Base-by-base conservation (phyloP, 2,329 filamentous ascomycete species). In the Penicillium sp. region DNA sequence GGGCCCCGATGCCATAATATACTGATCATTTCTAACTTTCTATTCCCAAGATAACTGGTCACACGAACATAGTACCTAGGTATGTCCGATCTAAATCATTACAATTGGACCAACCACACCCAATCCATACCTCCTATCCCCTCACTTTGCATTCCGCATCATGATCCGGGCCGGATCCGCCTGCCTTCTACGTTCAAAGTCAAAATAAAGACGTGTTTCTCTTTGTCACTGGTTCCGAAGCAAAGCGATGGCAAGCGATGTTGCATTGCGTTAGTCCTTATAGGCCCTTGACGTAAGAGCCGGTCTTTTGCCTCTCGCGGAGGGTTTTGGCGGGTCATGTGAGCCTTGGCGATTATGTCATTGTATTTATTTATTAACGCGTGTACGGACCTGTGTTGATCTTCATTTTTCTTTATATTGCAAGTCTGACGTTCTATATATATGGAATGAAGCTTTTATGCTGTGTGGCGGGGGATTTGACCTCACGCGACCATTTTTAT, bases 181-280 rank as follows among this genome's bases (percentile, higher is more conserved):
- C 52, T 58, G 44, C 50, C 50, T 6, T 47, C 47, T 42, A 41
- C 46, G 54, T 50, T 35, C 31, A 35, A 46, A 46, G 9, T 34
- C 21, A 12, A 25, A 25, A 48, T 50, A 51, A 50, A 57, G 29
- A 40, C 39, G 6, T 50, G 54, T 67, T 66, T 66, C 58, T 63
- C 56, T 69, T 66, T 69, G 65, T 69, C 61, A 68, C 41, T 60
- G 52, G 50, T 42, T 42, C 68, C 69, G 69, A 64, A 47, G 65
- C 48, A 61, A 72, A 70, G 68, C 69, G 69, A 66, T 46, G 65
- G 42, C 66, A 72, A 72, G 68, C 69, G 68, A 51, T 48, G 46
- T 60, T 56, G 42, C 53, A 41, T 50, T 29, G 23, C 38, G 55
- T 51, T 62, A 37, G 48, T 57, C 54, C 57, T 58, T 37, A 35